Percentiles rank a stretch among this genome's conserved stretches.
Conservation (phyloP, 2,329 filamentous ascomycete species). For the Grosmannia huntii region DNA sequence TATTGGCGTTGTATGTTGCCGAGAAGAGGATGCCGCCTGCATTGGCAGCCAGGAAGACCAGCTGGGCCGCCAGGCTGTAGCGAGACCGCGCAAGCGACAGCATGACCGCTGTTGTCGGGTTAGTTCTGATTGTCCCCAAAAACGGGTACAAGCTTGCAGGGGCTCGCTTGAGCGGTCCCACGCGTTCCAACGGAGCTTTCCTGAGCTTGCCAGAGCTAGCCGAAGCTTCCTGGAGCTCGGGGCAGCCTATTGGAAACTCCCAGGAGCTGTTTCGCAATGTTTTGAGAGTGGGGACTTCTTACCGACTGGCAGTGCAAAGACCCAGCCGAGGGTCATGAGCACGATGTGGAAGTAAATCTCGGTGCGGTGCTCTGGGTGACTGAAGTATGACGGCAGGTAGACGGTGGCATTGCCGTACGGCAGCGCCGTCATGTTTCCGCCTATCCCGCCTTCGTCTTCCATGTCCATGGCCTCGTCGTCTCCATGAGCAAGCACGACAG, state of each 20-base stretch:
- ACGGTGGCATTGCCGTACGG: conserved; percentile 18
- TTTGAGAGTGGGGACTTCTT: conserved; percentile 21
- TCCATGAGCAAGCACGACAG: conserved; percentile 16
- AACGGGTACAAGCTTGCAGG: not conserved
- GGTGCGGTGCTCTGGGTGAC: conserved; percentile 35
- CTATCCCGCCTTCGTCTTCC: not conserved
- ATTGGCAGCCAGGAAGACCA: conserved; percentile 53
- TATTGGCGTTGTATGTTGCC: conserved; percentile 64
- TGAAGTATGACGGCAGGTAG: conserved; percentile 41
- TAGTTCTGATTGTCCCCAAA: not conserved
- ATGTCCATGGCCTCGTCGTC: conserved; percentile 16
- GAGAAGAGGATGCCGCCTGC: conserved; percentile 50
- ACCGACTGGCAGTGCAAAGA: conserved; percentile 61
- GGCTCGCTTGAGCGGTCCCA: not conserved
- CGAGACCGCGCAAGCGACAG: conserved; percentile 71
- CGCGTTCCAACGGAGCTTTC: not conserved
- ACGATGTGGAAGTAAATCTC: conserved; percentile 58
- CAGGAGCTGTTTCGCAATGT: not conserved
- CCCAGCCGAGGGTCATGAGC: conserved; percentile 60
- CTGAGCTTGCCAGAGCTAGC: not conserved
- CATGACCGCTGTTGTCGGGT: conserved; percentile 53
- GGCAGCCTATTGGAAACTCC: not conserved
- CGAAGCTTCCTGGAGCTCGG: not conserved
- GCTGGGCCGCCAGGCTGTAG: conserved; percentile 56
- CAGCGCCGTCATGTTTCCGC: not conserved